These are phyloP conservation scores for Letharia columbiana DNA, from an alignment of 495 filamentous ascomycete genomes.

Conservation along the genomic window DNA sequence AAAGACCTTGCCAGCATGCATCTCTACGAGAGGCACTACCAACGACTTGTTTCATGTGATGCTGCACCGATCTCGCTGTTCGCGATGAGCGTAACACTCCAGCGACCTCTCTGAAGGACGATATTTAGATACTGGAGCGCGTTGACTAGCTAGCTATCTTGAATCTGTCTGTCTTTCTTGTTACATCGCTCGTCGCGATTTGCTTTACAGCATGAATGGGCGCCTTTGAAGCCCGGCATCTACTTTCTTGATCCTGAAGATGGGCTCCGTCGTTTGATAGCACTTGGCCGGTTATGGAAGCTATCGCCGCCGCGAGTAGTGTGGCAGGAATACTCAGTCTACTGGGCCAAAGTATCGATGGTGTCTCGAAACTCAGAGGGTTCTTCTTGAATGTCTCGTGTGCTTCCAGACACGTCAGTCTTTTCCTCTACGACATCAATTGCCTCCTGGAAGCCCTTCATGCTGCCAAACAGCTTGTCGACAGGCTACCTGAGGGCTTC, in stretches of 20 bases:
- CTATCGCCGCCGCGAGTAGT: constrained; percentile 13
- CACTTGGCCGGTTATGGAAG: constrained; percentile 10
- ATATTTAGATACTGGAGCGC: background rate
- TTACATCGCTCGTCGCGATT: background rate
- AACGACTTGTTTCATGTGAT: background rate
- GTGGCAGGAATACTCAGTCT: constrained; percentile 16
- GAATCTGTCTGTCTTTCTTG: background rate
- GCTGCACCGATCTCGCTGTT: background rate
- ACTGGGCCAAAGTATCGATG: constrained; percentile 13
- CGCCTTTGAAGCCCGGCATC: background rate
- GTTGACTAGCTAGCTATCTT: background rate
- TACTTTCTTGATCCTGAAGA: background rate
- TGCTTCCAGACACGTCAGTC: constrained; percentile 8
- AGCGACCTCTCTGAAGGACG: background rate
- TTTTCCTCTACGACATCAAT: constrained; percentile 16
- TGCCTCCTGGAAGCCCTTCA: constrained; percentile 12
- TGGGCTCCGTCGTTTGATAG: background rate
- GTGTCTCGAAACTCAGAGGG: constrained; percentile 8
- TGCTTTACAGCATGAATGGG: background rate
- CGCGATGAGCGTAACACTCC: background rate
- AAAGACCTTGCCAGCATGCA: background rate
- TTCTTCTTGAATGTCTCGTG: constrained; percentile 7
- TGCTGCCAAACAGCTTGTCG: constrained; percentile 5
- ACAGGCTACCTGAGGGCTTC: constrained; percentile 1
- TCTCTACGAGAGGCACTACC: background rate